These are phyloP conservation scores for Suhomyces chickasaworum DNA, from an alignment of 1,139 yeast species.

Conservation along the genomic window DNA sequence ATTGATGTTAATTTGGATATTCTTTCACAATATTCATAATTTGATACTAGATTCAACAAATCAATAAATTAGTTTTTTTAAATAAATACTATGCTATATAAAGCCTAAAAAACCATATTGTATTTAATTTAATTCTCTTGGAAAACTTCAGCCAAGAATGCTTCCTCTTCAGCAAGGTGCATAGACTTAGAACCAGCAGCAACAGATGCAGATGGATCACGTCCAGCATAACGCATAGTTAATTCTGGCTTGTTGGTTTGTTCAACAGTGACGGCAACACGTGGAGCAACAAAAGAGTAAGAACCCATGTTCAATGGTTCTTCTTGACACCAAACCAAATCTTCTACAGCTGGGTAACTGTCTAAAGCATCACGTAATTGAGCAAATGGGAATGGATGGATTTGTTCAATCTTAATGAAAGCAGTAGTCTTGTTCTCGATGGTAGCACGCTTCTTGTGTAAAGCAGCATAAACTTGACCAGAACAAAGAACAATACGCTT, in stretches of 20 bases:
- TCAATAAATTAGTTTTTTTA: conserved; percentile 7
- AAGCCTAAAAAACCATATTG: conserved; percentile 4
- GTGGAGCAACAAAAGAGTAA: conserved; percentile 78
- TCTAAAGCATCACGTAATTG: conserved; percentile 84
- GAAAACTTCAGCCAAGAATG: conserved; percentile 80
- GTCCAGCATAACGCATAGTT: conserved; percentile 84
- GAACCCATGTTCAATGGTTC: conserved; percentile 98
- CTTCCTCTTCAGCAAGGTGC: conserved; percentile 88
- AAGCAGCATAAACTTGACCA: conserved; percentile 95
- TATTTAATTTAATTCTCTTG: conserved; percentile 21
- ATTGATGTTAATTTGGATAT: conserved; percentile 21
- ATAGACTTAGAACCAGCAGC: conserved; percentile 95
- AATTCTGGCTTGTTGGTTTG: conserved; percentile 66
- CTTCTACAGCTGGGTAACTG: conserved; percentile 80
- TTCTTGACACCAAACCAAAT: conserved; percentile 96
- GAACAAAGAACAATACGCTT: conserved; percentile 82
- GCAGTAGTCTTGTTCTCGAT: conserved; percentile 82
- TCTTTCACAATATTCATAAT: conserved; percentile 6
- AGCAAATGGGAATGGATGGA: conserved; percentile 98
- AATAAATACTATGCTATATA: conserved; percentile 10
- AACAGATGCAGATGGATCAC: conserved; percentile 97
- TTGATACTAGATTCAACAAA: not conserved
- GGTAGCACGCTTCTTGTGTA: conserved; percentile 83
- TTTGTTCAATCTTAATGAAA: conserved; percentile 85
- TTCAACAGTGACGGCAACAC: conserved; percentile 71